Conservation (phyloP, 768 basidiomycete species). For the Dentipellis sp. region DNA sequence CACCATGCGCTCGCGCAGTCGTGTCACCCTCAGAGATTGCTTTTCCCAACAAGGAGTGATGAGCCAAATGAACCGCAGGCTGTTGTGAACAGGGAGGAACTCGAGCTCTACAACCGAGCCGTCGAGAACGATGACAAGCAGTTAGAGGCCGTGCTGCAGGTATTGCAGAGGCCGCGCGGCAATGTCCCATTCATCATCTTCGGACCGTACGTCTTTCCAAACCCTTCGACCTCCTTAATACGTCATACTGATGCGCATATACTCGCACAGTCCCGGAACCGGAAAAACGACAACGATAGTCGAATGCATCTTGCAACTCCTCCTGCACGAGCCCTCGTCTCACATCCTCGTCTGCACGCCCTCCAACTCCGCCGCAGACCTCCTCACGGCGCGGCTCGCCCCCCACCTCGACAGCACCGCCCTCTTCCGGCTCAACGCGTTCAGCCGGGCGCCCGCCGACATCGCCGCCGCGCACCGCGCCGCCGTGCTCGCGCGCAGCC, state of each 20-base stretch:
- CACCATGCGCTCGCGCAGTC: not conserved
- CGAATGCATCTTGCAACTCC: slow-evolving; percentile 49
- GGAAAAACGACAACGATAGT: slow-evolving; percentile 59
- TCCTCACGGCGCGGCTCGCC: not conserved
- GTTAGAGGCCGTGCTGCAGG: not conserved
- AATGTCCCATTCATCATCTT: not conserved
- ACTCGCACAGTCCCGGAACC: slow-evolving; percentile 38
- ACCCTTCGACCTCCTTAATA: not conserved
- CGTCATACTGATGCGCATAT: too few species aligned
- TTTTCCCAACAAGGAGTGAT: not conserved
- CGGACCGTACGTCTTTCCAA: not conserved
- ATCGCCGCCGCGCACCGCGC: not conserved
- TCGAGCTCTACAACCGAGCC: not conserved
- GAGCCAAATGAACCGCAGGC: not conserved
- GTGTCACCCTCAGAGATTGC: not conserved
- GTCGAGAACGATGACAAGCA: not conserved
- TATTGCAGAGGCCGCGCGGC: not conserved
- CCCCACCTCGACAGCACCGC: not conserved
- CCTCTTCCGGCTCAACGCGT: not conserved
- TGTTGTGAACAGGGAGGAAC: not conserved
- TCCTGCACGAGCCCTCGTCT: slow-evolving; percentile 29
- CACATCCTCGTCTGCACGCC: slow-evolving; percentile 55
- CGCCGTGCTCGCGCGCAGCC: slow-evolving; percentile 27
- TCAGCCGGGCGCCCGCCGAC: not conserved
- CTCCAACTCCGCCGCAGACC: slow-evolving; percentile 41